Evolutionary conservation across 768 basidiomycete species (phyloP).

Genomic region (Pisolithus microcarpus): DNA sequence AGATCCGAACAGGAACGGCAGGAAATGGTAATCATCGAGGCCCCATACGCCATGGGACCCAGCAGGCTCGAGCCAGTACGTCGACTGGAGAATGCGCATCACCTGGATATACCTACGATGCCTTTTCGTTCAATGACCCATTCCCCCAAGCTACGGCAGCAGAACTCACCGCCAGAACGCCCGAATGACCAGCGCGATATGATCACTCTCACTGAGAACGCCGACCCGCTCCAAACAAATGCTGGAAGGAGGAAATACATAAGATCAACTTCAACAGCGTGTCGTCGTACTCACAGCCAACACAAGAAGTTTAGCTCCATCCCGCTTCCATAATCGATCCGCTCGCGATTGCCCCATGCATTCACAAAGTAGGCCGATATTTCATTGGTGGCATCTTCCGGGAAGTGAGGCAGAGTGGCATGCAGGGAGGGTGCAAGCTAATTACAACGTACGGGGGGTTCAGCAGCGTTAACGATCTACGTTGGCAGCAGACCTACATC

Average conservation of each 20-base stretch:
- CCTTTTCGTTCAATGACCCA: not conserved
- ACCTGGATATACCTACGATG: slow-evolving; percentile 57
- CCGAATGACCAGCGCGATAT: slow-evolving; percentile 66
- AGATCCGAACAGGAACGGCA: slow-evolving; percentile 84
- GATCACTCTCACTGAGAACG: slow-evolving; percentile 56
- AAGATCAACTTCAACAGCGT: not conserved
- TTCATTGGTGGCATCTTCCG: slow-evolving; percentile 55
- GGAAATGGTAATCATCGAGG: slow-evolving; percentile 93
- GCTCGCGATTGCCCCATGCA: slow-evolving; percentile 83
- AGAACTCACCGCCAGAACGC: slow-evolving; percentile 79
- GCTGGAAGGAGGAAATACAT: slow-evolving; percentile 34
- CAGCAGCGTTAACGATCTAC: slow-evolving; percentile 4
- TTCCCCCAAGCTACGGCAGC: not conserved
- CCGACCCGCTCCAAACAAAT: slow-evolving; percentile 73
- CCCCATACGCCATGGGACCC: slow-evolving; percentile 99
- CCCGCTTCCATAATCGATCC: slow-evolving; percentile 99
- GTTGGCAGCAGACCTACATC: slow-evolving; percentile 39
- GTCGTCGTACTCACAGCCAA: slow-evolving; percentile 88
- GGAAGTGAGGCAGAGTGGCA: slow-evolving; percentile 46
- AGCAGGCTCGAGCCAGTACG: slow-evolving; percentile 97
- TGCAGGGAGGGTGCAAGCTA: slow-evolving; percentile 57
- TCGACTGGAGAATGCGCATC: slow-evolving; percentile 83
- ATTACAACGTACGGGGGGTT: not conserved
- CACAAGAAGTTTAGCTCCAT: slow-evolving; percentile 98
- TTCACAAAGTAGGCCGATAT: slow-evolving; percentile 77